These are phyloP conservation scores for Vitis hybrid DNA, from an alignment of 177 flowering plant species.

Conservation along the genomic window DNA sequence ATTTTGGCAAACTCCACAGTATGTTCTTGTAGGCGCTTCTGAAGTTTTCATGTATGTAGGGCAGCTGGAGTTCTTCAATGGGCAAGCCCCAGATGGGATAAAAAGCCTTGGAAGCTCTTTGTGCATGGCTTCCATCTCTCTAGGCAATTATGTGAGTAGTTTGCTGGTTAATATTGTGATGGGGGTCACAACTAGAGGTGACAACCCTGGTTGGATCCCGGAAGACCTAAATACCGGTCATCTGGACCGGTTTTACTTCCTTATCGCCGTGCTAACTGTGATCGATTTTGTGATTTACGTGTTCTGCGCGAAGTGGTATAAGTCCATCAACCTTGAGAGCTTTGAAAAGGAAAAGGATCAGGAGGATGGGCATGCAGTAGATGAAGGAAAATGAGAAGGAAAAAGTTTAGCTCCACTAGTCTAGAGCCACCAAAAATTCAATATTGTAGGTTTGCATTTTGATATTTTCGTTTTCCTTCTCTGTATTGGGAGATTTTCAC, in stretches of 20 bases:
- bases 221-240: slow-evolving; percentile 66
- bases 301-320: slow-evolving; percentile 70
- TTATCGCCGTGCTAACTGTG: slow-evolving; percentile 55
- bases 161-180: slow-evolving; percentile 62
- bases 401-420: too few species aligned
- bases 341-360: not conserved
- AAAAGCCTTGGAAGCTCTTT: slow-evolving; percentile 79
- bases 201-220: slow-evolving; percentile 72
- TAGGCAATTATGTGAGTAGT: slow-evolving; percentile 73
- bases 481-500: too few species aligned
- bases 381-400: not conserved
- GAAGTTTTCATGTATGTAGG: slow-evolving; percentile 89
- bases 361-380: slow-evolving; percentile 8
- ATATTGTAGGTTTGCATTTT: too few species aligned
- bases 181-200: slow-evolving; percentile 43
- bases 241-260: slow-evolving; percentile 76
- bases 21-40: slow-evolving; percentile 64
- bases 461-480: too few species aligned
- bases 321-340: slow-evolving; percentile 33
- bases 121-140: slow-evolving; percentile 80
- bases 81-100: slow-evolving; percentile 76
- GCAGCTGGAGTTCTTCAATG: slow-evolving; percentile 73
- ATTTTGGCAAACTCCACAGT: slow-evolving; percentile 77
- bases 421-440: too few species aligned
- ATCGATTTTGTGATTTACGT: slow-evolving; percentile 62